phyloP scores from a whole-genome alignment of 371 early-diverging fungal species.

The Actinomortierella wolfii region DNA sequence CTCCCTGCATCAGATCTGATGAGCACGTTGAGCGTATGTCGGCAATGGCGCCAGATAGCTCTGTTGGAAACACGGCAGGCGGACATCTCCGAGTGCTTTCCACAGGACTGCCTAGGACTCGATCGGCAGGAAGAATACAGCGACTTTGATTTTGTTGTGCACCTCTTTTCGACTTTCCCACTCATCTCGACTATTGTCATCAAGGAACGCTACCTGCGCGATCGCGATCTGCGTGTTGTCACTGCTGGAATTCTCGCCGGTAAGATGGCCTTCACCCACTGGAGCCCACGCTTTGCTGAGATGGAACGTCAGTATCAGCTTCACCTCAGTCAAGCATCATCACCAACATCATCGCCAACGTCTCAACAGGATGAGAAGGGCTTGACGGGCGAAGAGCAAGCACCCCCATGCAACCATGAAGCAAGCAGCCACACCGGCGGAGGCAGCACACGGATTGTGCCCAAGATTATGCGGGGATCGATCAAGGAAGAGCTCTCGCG shows the following conservation, averaged over 20 bases:
- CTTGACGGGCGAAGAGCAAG: neutral
- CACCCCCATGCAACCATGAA: neutral
- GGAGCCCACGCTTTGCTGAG: neutral
- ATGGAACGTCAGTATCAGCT: no score
- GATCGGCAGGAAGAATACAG: constrained; percentile 28
- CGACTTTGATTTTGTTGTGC: constrained; percentile 41
- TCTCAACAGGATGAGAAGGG: no score
- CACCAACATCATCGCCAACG: no score
- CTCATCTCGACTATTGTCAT: constrained; percentile 35
- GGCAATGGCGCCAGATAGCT: constrained; percentile 39
- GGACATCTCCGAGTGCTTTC: constrained; percentile 42
- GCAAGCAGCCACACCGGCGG: neutral
- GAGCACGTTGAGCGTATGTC: constrained; percentile 26
- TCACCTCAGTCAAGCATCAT: no score
- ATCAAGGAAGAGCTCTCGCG: constrained; percentile 25
- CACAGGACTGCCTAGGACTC: constrained; percentile 35
- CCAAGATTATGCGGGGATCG: constrained; percentile 13
- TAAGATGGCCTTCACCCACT: constrained; percentile 37
- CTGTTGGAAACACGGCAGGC: constrained; percentile 34
- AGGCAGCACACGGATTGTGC: neutral
- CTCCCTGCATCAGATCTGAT: constrained; percentile 39
- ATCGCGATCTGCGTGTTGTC: constrained; percentile 37
- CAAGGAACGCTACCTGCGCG: constrained; percentile 42
- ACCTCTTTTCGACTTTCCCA: constrained; percentile 38
- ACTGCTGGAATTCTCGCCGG: constrained; percentile 41